A percentile compares a stretch with the other conserved stretches of the same genome.
Conservation (phyloP, 2,329 filamentous ascomycete species). For the Fusarium haematococcum region DNA sequence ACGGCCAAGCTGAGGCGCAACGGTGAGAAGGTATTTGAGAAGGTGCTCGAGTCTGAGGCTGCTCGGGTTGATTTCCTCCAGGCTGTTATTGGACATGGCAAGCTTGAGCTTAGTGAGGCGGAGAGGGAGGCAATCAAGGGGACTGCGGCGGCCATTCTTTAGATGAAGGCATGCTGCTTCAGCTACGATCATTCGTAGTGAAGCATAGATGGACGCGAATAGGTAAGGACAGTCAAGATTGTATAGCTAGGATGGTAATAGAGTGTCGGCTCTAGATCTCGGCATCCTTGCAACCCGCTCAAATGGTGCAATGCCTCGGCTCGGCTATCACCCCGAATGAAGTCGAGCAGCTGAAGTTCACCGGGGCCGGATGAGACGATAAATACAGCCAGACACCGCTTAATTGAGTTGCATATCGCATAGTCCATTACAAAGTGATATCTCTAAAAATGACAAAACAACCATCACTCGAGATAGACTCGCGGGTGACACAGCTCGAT, state of each 20-base stretch:
- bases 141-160: conserved; percentile 31
- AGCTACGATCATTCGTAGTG: not conserved
- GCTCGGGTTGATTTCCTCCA: conserved; percentile 62
- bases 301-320: not conserved
- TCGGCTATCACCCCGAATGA: not conserved
- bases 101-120: conserved; percentile 57
- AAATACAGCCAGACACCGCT: not conserved
- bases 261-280: not conserved
- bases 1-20: conserved; percentile 58
- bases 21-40: conserved; percentile 53
- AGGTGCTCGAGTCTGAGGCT: conserved; percentile 57
- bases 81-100: conserved; percentile 54
- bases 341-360: not conserved
- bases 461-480: conserved; percentile 20
- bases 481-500: conserved; percentile 11
- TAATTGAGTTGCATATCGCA: not conserved
- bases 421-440: not conserved
- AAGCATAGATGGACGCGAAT: too few relatives aligned
- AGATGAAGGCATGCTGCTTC: not conserved
- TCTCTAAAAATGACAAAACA: conserved; percentile 1
- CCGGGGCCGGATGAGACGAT: not conserved
- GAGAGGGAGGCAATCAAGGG: conserved; percentile 63
- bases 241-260: not conserved
- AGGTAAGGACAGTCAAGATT: not conserved
- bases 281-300: not conserved